Base-by-base conservation (phyloP, 192 early-diverging fungal genomes). In the Cetraspora pellucida region DNA sequence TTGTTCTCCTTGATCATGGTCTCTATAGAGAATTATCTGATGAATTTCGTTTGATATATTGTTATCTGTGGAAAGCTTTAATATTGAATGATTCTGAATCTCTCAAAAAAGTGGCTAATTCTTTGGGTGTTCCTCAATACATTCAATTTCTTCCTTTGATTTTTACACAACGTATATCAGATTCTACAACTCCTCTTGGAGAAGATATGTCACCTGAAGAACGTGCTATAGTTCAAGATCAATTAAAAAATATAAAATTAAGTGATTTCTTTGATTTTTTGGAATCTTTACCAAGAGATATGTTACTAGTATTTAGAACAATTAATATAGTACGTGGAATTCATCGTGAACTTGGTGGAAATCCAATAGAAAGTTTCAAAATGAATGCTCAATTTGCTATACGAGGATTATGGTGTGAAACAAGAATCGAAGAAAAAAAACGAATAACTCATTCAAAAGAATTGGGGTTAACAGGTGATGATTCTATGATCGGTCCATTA, bases 221-320 rank as follows among this genome's bases (percentile, higher is more conserved):
- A 54, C 71, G 60, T 21, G 47, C 60, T 4, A 68, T 70, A 5
- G n/a, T 82, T 25, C 82, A 79, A 10, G 75, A 79, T 0, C 74
- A 81, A 19, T 61, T 85, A 31, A 78, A 80, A 46, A 81, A 81
- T 50, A 74, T 87, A 13, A 84, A 82, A n/a, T 72, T 88, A 60
- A 82, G 77, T 23, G 85, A 88, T 60, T 79, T 86, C 2, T 81
- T 88, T 66, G 80, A 81, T 75, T 87, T 88, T 60, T 58, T 88
- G 63, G 87, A 88, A 68, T 50, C 77, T 49, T 68, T 88, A 30
- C 87, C 87, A 0, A 74, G 87, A 8, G 87, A 88, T 28, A 85
- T 88, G 84, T 78, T 88, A 28, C 54, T 88, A 60, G 80, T 86
- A 28, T 85, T 87, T 73, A 82, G 87, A 30, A 83, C 83, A 19